Conservation (phyloP, 1,284 basidiomycete species). For the Leccinum pallidistipes region DNA sequence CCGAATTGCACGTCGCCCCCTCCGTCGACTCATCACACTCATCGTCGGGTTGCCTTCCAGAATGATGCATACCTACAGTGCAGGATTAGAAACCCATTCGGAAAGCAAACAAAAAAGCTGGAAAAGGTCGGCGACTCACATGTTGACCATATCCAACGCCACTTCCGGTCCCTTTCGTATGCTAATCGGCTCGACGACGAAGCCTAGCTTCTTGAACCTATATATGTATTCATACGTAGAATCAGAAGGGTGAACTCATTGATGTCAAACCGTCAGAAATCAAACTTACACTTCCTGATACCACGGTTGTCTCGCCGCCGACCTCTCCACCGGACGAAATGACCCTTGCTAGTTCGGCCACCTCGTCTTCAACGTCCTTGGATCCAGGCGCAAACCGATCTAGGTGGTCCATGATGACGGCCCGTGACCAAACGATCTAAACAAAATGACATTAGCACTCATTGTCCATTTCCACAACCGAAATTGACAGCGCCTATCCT, state of each 20-base stretch:
- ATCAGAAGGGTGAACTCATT: background rate
- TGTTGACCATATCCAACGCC: constrained; percentile 65
- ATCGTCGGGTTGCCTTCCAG: constrained; percentile 31
- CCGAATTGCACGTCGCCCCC: background rate
- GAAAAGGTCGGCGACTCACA: constrained; percentile 38
- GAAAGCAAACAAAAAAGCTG: background rate
- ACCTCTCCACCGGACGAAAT: constrained; percentile 65
- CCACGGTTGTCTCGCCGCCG: constrained; percentile 74
- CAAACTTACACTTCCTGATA: constrained; percentile 58
- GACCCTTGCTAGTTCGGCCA: constrained; percentile 61
- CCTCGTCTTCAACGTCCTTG: constrained; percentile 61
- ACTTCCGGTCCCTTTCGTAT: constrained; percentile 43
- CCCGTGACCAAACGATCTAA: constrained; percentile 44
- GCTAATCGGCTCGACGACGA: constrained; percentile 46
- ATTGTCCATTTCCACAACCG: background rate
- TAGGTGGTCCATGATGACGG: constrained; percentile 81
- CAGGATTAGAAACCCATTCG: background rate
- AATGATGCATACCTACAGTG: constrained; percentile 34
- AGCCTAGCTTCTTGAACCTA: constrained; percentile 48
- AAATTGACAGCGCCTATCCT: constrained; percentile 23
- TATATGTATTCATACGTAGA: background rate
- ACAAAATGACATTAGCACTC: background rate
- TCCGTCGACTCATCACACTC: constrained; percentile 3
- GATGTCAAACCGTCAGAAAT: background rate
- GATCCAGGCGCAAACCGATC: constrained; percentile 73